These are phyloP conservation scores for Veloboletus limbatus DNA, from an alignment of 1,284 basidiomycete genomes.

Conservation along the genomic window DNA sequence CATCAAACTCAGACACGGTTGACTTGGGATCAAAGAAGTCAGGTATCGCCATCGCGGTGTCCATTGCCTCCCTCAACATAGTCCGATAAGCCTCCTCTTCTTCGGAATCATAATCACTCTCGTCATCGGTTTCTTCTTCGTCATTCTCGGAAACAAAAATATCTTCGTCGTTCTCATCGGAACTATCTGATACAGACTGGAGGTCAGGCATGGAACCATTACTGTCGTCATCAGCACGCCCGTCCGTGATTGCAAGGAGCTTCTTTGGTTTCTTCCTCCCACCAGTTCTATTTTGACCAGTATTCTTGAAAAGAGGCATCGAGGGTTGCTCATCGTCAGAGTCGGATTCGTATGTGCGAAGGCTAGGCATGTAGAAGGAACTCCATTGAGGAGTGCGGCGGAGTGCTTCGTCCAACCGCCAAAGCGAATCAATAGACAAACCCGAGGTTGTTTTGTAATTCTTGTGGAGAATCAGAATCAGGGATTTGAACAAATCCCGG, in stretches of 20 bases:
- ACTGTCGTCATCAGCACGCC: constrained; percentile 38
- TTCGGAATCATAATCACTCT: constrained; percentile 61
- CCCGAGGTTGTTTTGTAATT: constrained; percentile 55
- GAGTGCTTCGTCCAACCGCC: constrained; percentile 57
- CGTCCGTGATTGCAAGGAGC: constrained; percentile 49
- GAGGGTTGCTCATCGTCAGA: constrained; percentile 17
- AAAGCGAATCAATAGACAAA: constrained; percentile 56
- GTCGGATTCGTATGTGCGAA: constrained; percentile 22
- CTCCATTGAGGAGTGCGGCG: constrained; percentile 59
- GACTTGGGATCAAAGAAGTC: constrained; percentile 51
- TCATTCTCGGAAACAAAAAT: constrained; percentile 36
- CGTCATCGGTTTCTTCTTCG: constrained; percentile 37
- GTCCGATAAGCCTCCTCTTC: constrained; percentile 63
- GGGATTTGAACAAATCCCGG: background rate
- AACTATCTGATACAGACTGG: constrained; percentile 58
- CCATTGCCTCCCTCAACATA: constrained; percentile 67
- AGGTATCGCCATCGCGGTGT: constrained; percentile 52
- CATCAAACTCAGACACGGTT: constrained; percentile 40
- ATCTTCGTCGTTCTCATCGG: constrained; percentile 39
- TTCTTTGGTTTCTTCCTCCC: constrained; percentile 38
- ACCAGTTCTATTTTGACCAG: constrained; percentile 18
- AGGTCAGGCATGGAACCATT: constrained; percentile 61
- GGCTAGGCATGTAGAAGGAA: constrained; percentile 38
- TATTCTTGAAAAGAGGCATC: constrained; percentile 18
- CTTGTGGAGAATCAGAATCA: constrained; percentile 34